Evolutionary conservation across 2,329 filamentous ascomycete species (phyloP).

Genomic region (Fusarium redolens): DNA sequence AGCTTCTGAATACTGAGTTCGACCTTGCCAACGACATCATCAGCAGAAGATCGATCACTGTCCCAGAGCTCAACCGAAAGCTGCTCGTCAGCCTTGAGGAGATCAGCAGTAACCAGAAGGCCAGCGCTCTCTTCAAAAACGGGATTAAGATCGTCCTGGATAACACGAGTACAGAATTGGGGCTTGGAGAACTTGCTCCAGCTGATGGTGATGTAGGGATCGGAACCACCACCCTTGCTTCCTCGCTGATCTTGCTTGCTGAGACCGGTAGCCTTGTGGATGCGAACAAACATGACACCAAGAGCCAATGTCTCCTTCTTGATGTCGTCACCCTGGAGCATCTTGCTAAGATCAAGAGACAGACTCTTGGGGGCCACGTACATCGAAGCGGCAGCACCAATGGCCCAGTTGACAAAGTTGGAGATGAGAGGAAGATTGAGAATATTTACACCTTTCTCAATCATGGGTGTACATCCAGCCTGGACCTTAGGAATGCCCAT

Average conservation of each 20-base stretch:
- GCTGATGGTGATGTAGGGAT: conserved; percentile 93
- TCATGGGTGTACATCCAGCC: conserved; percentile 90
- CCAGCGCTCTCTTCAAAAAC: conserved; percentile 91
- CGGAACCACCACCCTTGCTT: conserved; percentile 86
- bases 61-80: conserved; percentile 96
- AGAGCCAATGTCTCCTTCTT: conserved; percentile 89
- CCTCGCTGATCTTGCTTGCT: conserved; percentile 92
- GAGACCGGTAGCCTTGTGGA: conserved; percentile 86
- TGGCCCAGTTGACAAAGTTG: conserved; percentile 97
- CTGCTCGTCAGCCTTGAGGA: conserved; percentile 94
- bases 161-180: conserved; percentile 96
- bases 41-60: conserved; percentile 89
- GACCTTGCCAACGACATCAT: conserved; percentile 95
- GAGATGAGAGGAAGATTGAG: conserved; percentile 92
- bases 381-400: conserved; percentile 85
- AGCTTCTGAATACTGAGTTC: conserved; percentile 95
- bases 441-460: conserved; percentile 91
- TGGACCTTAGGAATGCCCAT: conserved; percentile 93
- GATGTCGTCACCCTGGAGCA: conserved; percentile 91
- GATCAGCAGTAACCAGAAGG: conserved; percentile 85
- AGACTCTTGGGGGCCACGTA: conserved; percentile 96
- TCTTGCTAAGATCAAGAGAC: conserved; percentile 89
- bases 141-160: conserved; percentile 93
- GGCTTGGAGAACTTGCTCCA: conserved; percentile 98
- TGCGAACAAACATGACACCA: conserved; percentile 91